These are phyloP conservation scores for Anaeromyces robustus DNA, from an alignment of 192 early-diverging fungal genomes.

Conservation along the genomic window DNA sequence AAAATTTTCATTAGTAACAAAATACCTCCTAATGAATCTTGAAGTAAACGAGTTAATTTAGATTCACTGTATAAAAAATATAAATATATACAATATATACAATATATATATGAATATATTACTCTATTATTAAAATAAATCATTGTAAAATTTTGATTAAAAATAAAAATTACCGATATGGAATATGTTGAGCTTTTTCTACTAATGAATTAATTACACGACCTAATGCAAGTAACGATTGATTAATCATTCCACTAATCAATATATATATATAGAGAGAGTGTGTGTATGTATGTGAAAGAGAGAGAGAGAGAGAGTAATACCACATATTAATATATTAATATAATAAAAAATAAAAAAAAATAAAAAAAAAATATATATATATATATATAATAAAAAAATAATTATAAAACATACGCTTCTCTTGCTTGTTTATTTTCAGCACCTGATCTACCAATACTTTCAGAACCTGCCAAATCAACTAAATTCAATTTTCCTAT, in stretches of 20 bases:
- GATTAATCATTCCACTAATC: neutral
- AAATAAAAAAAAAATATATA: too few species aligned
- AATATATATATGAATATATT: too few species aligned
- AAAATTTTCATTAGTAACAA: too few species aligned
- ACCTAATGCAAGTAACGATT: constrained; percentile 42
- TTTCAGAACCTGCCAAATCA: constrained; percentile 89
- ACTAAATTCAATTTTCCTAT: constrained; percentile 91
- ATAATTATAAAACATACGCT: constrained; percentile 34
- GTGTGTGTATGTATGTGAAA: too few species aligned
- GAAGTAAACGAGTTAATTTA: constrained; percentile 76
- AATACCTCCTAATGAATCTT: constrained; percentile 62
- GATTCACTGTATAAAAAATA: constrained; percentile 34
- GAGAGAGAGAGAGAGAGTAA: too few species aligned
- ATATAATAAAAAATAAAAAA: too few species aligned
- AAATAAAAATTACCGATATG: constrained; percentile 21
- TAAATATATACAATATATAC: neutral
- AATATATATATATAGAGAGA: too few species aligned
- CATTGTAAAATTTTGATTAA: too few species aligned
- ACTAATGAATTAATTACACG: constrained; percentile 51
- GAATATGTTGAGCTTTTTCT: constrained; percentile 39
- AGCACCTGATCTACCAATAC: constrained; percentile 78
- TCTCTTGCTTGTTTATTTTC: constrained; percentile 70
- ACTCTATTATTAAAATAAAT: too few species aligned
- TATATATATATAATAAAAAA: too few species aligned
- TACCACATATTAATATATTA: too few species aligned